Conservation (phyloP, 768 basidiomycete genomes). For the Tulasnella sp. region DNA sequence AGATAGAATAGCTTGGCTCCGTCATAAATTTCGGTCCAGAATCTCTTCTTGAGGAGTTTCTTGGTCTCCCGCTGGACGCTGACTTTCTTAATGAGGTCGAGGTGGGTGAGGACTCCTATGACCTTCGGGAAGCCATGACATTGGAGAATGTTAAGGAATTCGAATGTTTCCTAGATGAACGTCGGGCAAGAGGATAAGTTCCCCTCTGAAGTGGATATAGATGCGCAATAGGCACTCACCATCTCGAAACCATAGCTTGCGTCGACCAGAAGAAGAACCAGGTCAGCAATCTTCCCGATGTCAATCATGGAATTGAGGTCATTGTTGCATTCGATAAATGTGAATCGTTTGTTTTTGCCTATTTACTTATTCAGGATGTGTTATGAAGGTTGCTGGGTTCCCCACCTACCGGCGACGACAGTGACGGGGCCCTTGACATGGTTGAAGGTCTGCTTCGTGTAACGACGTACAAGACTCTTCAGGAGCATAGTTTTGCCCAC, state of each 20-base stretch:
- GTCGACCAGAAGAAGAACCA: constrained; percentile 96
- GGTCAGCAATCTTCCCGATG: constrained; percentile 93
- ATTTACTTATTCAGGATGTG: background rate
- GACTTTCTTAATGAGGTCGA: constrained; percentile 94
- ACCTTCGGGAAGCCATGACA: constrained; percentile 98
- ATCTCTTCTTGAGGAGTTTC: constrained; percentile 93
- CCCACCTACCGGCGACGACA: constrained; percentile 66
- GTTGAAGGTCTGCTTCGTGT: constrained; percentile 89
- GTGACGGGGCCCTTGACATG: constrained; percentile 94
- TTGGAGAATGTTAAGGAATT: constrained; percentile 96
- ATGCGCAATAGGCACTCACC: constrained; percentile 54
- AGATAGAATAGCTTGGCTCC: constrained; percentile 99
- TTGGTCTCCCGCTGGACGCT: constrained; percentile 85
- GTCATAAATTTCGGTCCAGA: constrained; percentile 99
- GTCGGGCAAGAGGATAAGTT: background rate
- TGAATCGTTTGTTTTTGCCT: constrained; percentile 88
- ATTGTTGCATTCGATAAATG: constrained; percentile 96
- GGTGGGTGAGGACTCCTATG: constrained; percentile 92
- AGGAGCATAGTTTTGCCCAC: constrained; percentile 93
- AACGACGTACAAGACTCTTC: constrained; percentile 86
- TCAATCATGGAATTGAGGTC: constrained; percentile 99
- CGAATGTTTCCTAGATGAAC: constrained; percentile 87
- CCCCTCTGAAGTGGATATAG: background rate
- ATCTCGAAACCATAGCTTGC: constrained; percentile 98
- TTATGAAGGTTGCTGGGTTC: background rate